Conservation (phyloP, 1,284 basidiomycete genomes). For the Cutaneotrichosporon sp. region DNA sequence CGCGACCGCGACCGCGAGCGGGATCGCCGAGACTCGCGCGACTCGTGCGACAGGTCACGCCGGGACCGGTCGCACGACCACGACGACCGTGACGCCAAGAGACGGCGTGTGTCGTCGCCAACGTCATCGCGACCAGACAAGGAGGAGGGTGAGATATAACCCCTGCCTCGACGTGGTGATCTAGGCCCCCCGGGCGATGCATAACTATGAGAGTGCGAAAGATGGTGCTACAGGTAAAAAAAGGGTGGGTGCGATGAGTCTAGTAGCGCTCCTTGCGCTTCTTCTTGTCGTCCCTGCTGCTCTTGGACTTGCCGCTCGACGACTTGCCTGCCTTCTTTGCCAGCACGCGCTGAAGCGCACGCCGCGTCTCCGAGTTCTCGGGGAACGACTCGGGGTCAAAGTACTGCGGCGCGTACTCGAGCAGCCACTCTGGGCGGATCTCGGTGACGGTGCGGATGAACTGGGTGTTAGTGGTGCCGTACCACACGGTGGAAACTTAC, state of each 20-base stretch:
- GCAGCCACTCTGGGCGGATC: conserved; percentile 81
- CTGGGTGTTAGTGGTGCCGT: conserved; percentile 38
- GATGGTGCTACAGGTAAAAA: conserved; percentile 1
- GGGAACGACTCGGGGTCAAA: conserved; percentile 51
- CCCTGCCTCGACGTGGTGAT: not conserved
- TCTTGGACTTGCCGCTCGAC: conserved; percentile 1
- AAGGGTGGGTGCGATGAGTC: not conserved
- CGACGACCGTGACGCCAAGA: conserved; percentile 23
- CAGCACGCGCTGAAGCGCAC: conserved; percentile 40
- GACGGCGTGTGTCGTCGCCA: conserved; percentile 11
- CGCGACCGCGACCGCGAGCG: conserved; percentile 11
- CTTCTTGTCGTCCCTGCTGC: conserved; percentile 22
- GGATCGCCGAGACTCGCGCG: conserved; percentile 19
- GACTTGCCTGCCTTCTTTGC: conserved; percentile 24
- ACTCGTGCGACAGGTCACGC: conserved; percentile 13
- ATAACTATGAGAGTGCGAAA: conserved; percentile 9
- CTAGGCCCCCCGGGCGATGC: conserved; percentile 11
- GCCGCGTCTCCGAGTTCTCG: conserved; percentile 36
- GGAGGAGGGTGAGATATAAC: conserved; percentile 21
- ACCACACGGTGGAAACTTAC: conserved; percentile 28
- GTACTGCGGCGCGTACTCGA: conserved; percentile 75
- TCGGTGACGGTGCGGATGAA: conserved; percentile 92
- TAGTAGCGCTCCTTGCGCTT: conserved; percentile 30
- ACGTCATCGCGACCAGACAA: conserved; percentile 1
- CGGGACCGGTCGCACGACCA: conserved; percentile 4